A percentile compares a stretch with the other conserved stretches of the same genome.
Evolutionary conservation across 2,329 filamentous ascomycete genomes (phyloP).

Genomic region (Trichocomaceae sp.): DNA sequence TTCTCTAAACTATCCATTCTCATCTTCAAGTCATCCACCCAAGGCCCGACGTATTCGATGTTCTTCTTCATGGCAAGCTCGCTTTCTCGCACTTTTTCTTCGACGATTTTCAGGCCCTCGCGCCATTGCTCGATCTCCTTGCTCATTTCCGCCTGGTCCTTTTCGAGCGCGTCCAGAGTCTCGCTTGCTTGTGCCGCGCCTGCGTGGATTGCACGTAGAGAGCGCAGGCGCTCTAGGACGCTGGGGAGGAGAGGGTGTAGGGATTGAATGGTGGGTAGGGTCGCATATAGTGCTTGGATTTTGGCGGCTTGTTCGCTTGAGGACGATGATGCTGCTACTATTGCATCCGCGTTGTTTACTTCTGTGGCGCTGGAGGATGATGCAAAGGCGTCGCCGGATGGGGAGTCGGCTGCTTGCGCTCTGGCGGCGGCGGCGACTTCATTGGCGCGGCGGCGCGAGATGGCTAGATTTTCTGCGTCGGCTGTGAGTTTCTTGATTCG

Average conservation of each 20-base stretch:
- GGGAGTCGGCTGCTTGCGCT: constrained; percentile 21
- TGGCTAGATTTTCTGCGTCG: constrained; percentile 40
- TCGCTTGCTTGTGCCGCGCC: constrained; percentile 77
- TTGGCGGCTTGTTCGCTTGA: constrained; percentile 67
- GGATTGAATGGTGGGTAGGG: constrained; percentile 79
- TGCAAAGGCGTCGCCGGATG: constrained; percentile 19
- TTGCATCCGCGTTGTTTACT: constrained; percentile 43
- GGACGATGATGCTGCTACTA: constrained; percentile 24
- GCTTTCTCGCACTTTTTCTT: constrained; percentile 64
- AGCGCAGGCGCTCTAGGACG: constrained; percentile 76
- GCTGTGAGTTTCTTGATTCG: constrained; percentile 40
- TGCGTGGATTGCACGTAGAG: constrained; percentile 74
- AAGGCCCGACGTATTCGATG: constrained; percentile 74
- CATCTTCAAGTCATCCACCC: constrained; percentile 80
- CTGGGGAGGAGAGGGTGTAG: constrained; percentile 78
- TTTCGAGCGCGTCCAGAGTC: constrained; percentile 70
- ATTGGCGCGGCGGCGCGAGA: constrained; percentile 37
- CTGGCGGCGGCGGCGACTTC: constrained; percentile 36
- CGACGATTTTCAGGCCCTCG: constrained; percentile 70
- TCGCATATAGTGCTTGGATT: constrained; percentile 85
- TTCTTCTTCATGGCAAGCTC: constrained; percentile 69
- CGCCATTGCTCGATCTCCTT: constrained; percentile 81
- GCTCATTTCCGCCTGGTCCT: constrained; percentile 72
- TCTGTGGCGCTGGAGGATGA: constrained; percentile 42
- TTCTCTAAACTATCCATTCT: constrained; percentile 59